Percentiles rank a stretch among this genome's conserved stretches.
These are phyloP conservation scores for Pseudognaphalium luteoalbum DNA, from an alignment of 129 eudicot species.

Conservation along the genomic window DNA sequence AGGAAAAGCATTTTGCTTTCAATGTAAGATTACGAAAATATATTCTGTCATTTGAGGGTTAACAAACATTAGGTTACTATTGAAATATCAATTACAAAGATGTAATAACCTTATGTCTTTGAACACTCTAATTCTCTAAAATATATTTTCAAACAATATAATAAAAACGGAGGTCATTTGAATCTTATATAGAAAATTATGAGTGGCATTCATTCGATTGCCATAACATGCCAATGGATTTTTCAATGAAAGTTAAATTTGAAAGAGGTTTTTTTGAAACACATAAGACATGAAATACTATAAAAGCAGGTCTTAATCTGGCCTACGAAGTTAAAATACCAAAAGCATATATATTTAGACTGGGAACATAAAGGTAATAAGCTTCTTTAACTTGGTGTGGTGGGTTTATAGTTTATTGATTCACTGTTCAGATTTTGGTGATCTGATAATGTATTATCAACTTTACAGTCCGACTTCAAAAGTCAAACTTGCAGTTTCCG, in stretches of 20 bases:
- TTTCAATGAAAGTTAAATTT: background rate
- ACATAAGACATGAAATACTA: background rate
- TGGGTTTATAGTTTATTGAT: background rate
- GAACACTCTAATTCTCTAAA: background rate
- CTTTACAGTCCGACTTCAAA: conserved; percentile 3
- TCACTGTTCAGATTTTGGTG: background rate
- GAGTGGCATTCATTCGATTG: no score
- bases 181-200: no score
- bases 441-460: background rate
- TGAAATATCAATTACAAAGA: background rate
- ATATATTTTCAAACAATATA: background rate
- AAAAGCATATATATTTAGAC: background rate
- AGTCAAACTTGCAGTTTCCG: background rate
- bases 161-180: background rate
- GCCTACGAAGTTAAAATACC: background rate
- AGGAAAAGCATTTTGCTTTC: background rate
- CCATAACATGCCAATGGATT: background rate
- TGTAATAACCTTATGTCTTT: background rate
- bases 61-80: background rate
- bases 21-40: background rate
- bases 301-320: background rate
- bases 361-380: background rate
- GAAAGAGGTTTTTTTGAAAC: background rate
- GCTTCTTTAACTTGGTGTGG: background rate
- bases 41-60: background rate